These are phyloP conservation scores for Schoenoplectus triqueter DNA, from an alignment of 202 grass and related monocot species.

Conservation along the genomic window DNA sequence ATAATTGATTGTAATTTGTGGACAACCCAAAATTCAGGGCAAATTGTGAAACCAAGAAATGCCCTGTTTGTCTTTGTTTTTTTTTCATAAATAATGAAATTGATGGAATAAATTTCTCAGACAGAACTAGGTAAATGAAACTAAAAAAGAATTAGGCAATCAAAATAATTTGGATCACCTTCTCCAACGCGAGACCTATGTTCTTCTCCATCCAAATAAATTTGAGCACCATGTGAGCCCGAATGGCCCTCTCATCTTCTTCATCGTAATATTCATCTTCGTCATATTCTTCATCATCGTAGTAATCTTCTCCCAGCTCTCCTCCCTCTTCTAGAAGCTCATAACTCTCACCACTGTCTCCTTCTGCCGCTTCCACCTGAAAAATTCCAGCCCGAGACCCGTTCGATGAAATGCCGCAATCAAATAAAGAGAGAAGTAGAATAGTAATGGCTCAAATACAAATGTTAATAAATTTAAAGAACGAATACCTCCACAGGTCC, in stretches of 20 bases:
- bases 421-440: background rate
- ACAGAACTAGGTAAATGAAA: constrained; percentile 1
- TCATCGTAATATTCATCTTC: constrained; percentile 1
- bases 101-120: background rate
- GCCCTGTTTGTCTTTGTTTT: background rate
- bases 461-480: constrained; percentile 10
- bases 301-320: background rate
- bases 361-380: constrained; percentile 22
- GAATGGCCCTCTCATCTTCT: background rate
- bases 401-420: constrained; percentile 26
- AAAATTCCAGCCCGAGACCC: background rate
- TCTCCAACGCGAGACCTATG: constrained; percentile 78
- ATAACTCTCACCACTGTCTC: background rate
- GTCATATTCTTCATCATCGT: background rate
- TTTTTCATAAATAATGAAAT: background rate
- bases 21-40: background rate
- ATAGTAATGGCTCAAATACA: background rate
- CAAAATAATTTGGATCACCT: constrained; percentile 38
- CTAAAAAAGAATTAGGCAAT: background rate
- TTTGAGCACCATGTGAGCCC: constrained; percentile 53
- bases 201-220: constrained; percentile 99
- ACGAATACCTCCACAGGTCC: constrained; percentile 7
- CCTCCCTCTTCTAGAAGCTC: background rate
- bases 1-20: background rate
- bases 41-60: background rate